Evolutionary conservation across 768 basidiomycete species (phyloP).

Genomic region (Leccinum subtestaceum): DNA sequence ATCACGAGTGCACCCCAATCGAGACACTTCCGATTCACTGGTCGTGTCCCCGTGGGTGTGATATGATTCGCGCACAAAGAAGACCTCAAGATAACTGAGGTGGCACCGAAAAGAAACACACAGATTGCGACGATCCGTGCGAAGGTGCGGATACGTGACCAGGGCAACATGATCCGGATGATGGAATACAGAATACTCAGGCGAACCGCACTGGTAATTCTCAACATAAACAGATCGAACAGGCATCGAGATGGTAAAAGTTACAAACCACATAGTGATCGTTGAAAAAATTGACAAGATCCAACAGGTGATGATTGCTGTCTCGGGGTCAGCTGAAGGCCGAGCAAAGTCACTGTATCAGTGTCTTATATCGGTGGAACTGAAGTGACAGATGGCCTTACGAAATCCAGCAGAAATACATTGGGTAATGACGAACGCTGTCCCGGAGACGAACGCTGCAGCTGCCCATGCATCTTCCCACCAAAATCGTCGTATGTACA

Average conservation of each 20-base stretch:
- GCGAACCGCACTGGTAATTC: neutral
- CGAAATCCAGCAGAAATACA: neutral
- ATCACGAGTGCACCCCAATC: neutral
- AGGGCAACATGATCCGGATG: neutral
- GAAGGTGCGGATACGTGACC: neutral
- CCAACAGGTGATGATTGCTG: neutral
- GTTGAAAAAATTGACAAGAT: neutral
- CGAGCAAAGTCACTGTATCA: neutral
- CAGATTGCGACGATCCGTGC: neutral
- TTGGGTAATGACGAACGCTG: neutral
- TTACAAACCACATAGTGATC: neutral
- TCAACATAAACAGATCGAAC: neutral
- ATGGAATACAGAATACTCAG: neutral
- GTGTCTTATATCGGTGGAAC: neutral
- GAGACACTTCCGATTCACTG: neutral
- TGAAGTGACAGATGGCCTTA: neutral
- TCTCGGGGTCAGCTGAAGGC: neutral
- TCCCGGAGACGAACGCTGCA: neutral
- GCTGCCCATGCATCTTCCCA: slow-evolving; percentile 15
- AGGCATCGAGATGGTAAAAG: neutral
- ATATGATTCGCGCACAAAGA: neutral
- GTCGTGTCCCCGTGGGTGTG: neutral
- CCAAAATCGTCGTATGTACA: slow-evolving; percentile 7
- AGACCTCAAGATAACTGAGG: neutral
- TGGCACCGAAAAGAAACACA: neutral